Evolutionary conservation across 1,284 basidiomycete genomes (phyloP).

Genomic region (Lentinula novae-zelandiae): DNA sequence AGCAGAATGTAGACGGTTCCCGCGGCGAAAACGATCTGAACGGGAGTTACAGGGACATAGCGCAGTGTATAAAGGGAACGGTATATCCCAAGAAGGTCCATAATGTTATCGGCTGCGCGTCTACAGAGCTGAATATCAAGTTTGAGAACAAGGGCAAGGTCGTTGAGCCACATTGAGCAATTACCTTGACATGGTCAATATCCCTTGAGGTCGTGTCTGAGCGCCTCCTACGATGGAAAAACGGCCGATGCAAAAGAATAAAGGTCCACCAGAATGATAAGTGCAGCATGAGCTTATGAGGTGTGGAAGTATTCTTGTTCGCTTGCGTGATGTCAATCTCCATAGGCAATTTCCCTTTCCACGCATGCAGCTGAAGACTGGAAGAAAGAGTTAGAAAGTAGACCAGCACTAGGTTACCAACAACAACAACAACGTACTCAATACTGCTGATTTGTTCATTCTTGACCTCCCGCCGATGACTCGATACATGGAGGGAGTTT

Average conservation of each 20-base stretch:
- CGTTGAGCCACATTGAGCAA: neutral
- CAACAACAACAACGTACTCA: slow-evolving; percentile 35
- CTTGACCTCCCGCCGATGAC: slow-evolving; percentile 33
- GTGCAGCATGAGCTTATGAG: slow-evolving; percentile 53
- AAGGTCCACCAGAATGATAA: slow-evolving; percentile 49
- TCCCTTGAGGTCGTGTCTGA: slow-evolving; percentile 23
- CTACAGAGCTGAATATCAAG: slow-evolving; percentile 47
- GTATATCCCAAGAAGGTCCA: slow-evolving; percentile 57
- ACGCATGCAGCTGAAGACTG: slow-evolving; percentile 57
- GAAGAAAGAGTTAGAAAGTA: neutral
- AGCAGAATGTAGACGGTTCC: slow-evolving; percentile 60
- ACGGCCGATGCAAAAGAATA: slow-evolving; percentile 53
- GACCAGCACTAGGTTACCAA: neutral
- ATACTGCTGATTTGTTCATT: slow-evolving; percentile 50
- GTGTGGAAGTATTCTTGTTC: slow-evolving; percentile 37
- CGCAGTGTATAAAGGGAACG: slow-evolving; percentile 55
- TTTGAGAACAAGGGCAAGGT: neutral
- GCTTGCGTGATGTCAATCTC: slow-evolving; percentile 46
- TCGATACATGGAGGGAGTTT: slow-evolving; percentile 38
- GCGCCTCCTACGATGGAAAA: slow-evolving; percentile 42
- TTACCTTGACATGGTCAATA: slow-evolving; percentile 40
- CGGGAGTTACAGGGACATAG: slow-evolving; percentile 57
- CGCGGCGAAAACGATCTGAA: slow-evolving; percentile 63
- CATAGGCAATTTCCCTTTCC: slow-evolving; percentile 52
- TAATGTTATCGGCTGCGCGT: slow-evolving; percentile 61